Conservation (phyloP, 2,329 filamentous ascomycete species). For the Colletotrichum spaethianum region DNA sequence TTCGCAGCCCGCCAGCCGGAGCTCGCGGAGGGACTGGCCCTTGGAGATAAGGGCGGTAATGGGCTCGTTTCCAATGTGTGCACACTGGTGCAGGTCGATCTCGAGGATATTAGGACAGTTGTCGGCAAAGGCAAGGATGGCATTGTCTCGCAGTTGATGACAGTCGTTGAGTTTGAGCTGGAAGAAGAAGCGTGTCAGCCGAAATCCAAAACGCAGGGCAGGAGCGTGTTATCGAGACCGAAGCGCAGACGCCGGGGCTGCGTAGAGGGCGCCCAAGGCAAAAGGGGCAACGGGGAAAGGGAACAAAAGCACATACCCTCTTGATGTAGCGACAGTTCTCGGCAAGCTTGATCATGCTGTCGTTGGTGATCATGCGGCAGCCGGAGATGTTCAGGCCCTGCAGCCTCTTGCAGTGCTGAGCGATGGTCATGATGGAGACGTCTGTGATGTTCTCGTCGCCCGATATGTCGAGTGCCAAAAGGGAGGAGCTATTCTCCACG, state of each 20-base stretch:
- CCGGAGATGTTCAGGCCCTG: constrained; percentile 95
- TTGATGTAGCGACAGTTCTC: constrained; percentile 89
- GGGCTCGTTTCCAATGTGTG: constrained; percentile 84
- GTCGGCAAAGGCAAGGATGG: constrained; percentile 87
- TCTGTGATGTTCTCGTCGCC: constrained; percentile 89
- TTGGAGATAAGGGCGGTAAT: constrained; percentile 85
- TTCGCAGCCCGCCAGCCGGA: constrained; percentile 88
- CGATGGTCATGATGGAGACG: constrained; percentile 81
- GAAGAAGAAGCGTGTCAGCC: constrained; percentile 48
- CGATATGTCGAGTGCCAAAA: constrained; percentile 93
- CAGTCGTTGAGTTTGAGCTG: constrained; percentile 96
- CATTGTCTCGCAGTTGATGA: constrained; percentile 83
- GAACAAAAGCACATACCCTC: constrained; percentile 69
- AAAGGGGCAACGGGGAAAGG: neutral
- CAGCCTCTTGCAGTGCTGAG: constrained; percentile 84
- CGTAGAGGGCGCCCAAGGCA: neutral
- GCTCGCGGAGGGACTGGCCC: constrained; percentile 87
- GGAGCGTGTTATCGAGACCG: neutral
- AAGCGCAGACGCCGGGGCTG: neutral
- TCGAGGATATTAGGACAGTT: constrained; percentile 95
- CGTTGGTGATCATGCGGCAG: constrained; percentile 87
- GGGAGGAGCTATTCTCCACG: constrained; percentile 81
- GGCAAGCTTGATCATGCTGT: constrained; percentile 85
- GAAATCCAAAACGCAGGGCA: neutral
- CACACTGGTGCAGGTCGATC: constrained; percentile 93